Evolutionary conservation across 306 rosid genomes (phyloP).

Genomic region (Quercus cerris): DNA sequence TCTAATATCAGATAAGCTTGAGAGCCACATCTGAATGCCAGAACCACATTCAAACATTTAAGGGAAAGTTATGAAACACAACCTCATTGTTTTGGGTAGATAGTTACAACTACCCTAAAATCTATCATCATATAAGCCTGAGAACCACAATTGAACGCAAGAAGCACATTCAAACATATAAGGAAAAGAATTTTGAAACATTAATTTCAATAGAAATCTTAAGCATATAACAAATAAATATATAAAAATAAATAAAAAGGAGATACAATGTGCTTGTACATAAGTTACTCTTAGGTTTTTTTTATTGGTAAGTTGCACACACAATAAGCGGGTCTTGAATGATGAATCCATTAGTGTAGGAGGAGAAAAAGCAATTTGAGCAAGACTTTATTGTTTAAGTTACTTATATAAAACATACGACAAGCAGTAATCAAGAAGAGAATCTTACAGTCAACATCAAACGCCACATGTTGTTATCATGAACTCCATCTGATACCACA

Average conservation of each 20-base stretch:
- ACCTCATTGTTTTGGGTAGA: too few relatives aligned
- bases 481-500: slow-evolving; percentile 87
- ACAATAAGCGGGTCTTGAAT: too few relatives aligned
- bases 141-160: not conserved
- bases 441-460: slow-evolving; percentile 69
- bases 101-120: not conserved
- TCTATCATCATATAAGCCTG: not conserved
- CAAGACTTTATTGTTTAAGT: slow-evolving; percentile 1
- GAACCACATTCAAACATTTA: not conserved
- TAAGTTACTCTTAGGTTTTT: too few relatives aligned
- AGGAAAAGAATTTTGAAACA: not conserved
- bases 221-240: not conserved
- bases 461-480: slow-evolving; percentile 71
- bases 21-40: not conserved
- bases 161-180: not conserved
- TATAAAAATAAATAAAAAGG: not conserved
- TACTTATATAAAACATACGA: not conserved
- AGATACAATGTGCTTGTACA: not conserved
- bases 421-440: slow-evolving; percentile 1
- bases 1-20: not conserved
- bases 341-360: too few relatives aligned
- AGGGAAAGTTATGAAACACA: not conserved
- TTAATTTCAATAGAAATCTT: not conserved
- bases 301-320: too few relatives aligned
- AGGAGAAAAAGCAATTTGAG: not conserved